phyloP scores from a whole-genome alignment of 345 rosid species.

The Citrus australasica region DNA sequence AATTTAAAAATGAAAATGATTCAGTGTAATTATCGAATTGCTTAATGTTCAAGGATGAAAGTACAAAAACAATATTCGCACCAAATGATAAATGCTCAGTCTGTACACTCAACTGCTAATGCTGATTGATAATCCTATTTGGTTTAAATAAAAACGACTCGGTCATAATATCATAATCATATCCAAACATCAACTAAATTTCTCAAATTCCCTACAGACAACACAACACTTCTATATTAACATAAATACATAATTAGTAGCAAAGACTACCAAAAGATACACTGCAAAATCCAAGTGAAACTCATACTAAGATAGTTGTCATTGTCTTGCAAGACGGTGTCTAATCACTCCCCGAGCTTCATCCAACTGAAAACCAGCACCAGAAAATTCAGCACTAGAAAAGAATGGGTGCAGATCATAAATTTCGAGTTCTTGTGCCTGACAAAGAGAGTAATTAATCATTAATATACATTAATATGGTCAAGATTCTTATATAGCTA shows the following conservation, averaged over 20 bases:
- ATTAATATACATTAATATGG: neutral
- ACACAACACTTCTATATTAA: neutral
- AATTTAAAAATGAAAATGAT: neutral
- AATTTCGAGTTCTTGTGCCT: constrained; percentile 89
- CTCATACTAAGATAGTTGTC: neutral
- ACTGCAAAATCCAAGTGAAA: neutral
- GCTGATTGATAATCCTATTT: too few relatives aligned
- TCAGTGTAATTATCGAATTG: neutral
- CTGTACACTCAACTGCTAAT: too few relatives aligned
- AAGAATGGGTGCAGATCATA: constrained; percentile 74
- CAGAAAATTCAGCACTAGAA: constrained; percentile 60
- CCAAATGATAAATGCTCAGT: too few relatives aligned
- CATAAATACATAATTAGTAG: neutral
- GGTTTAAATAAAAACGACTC: too few relatives aligned
- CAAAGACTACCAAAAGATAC: neutral
- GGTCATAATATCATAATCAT: too few relatives aligned
- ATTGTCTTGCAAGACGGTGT: constrained; percentile 39
- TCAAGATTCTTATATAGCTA: neutral
- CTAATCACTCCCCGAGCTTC: constrained; percentile 47
- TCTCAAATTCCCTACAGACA: neutral
- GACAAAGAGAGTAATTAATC: constrained; percentile 15
- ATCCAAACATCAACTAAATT: neutral
- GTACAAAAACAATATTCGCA: neutral
- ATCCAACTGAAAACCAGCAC: constrained; percentile 69
- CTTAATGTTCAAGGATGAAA: neutral